These are phyloP conservation scores for Aspergillus sp. DNA, from an alignment of 2,329 filamentous ascomycete species.

Conservation along the genomic window DNA sequence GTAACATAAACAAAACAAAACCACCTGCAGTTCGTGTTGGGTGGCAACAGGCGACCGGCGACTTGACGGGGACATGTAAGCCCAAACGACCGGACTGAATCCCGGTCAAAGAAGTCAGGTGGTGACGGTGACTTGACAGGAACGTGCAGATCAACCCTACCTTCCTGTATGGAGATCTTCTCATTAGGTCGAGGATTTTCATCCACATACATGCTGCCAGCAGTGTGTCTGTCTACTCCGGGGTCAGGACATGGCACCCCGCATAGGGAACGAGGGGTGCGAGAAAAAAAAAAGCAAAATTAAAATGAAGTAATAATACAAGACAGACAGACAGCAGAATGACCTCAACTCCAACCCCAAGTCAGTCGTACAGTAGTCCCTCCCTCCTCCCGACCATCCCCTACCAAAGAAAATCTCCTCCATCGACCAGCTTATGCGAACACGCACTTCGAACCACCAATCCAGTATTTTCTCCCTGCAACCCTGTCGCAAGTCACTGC, in stretches of 20 bases:
- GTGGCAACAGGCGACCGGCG: not conserved
- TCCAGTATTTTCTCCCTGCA: not conserved
- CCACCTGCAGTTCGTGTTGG: not conserved
- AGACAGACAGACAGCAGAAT: too few relatives aligned
- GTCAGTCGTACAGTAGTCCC: not conserved
- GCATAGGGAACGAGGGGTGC: not conserved
- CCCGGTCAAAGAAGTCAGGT: not conserved
- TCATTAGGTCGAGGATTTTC: not conserved
- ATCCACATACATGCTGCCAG: not conserved
- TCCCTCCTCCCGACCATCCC: not conserved
- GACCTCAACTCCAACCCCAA: not conserved
- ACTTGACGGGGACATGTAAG: not conserved
- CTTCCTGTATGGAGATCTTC: not conserved
- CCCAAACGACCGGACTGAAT: not conserved
- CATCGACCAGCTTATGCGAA: not conserved
- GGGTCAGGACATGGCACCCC: not conserved
- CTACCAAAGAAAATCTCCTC: not conserved
- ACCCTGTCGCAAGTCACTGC: not conserved
- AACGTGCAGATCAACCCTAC: not conserved
- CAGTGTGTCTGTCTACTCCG: not conserved
- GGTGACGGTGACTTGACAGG: not conserved
- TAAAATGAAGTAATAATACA: too few relatives aligned
- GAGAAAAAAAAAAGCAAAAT: too few relatives aligned
- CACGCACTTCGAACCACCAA: not conserved
- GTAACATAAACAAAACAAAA: not conserved